phyloP scores from a whole-genome alignment of 805 yeast species.

The Wickerhamomyces chambardii region DNA sequence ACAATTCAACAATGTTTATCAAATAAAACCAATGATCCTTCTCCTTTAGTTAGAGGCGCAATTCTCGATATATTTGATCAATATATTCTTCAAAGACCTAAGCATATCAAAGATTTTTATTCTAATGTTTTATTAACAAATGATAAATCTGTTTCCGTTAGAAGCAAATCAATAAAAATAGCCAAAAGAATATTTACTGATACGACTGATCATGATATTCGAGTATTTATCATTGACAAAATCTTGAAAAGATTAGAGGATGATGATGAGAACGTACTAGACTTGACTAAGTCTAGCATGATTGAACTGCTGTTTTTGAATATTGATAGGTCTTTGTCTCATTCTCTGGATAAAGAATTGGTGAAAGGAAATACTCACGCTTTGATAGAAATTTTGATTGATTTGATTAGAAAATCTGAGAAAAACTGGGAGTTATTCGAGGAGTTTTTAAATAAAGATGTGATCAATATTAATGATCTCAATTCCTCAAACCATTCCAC shows the following conservation, averaged over 20 bases:
- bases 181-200: constrained; percentile 36
- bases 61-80: constrained; percentile 56
- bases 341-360: neutral
- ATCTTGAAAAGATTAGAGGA: constrained; percentile 54
- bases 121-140: constrained; percentile 22
- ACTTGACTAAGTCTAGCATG: constrained; percentile 28
- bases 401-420: constrained; percentile 26
- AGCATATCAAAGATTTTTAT: constrained; percentile 38
- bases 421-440: constrained; percentile 36
- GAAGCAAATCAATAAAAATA: constrained; percentile 51
- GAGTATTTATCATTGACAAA: constrained; percentile 36
- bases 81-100: constrained; percentile 34
- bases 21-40: constrained; percentile 43
- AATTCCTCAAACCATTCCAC: constrained; percentile 9
- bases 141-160: constrained; percentile 57
- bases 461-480: constrained; percentile 22
- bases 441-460: constrained; percentile 33
- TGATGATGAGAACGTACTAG: constrained; percentile 51
- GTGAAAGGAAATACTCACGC: constrained; percentile 1
- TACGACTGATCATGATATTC: constrained; percentile 20
- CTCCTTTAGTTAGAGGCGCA: constrained; percentile 71
- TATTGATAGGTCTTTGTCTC: constrained; percentile 2
- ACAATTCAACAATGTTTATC: constrained; percentile 44
- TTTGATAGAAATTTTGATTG: constrained; percentile 26
- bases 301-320: constrained; percentile 27